These are phyloP conservation scores for Euclidium syriacum DNA, from an alignment of 345 rosid species.

Conservation along the genomic window DNA sequence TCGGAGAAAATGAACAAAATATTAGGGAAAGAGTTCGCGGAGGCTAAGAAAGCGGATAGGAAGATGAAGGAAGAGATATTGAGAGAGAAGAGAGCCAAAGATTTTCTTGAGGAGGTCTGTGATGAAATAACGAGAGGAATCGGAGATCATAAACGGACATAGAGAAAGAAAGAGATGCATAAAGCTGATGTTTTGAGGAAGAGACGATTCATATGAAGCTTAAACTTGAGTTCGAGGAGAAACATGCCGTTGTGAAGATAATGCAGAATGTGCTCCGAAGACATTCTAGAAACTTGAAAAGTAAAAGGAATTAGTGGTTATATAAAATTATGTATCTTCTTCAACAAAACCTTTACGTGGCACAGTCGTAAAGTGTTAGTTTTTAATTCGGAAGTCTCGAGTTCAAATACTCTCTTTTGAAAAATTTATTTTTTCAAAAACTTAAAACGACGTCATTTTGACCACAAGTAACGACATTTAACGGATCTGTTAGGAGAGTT, in stretches of 20 bases:
- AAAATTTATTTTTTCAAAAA: too few species aligned
- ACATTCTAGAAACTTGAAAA: too few species aligned
- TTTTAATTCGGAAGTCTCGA: too few species aligned
- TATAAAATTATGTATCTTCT: too few species aligned
- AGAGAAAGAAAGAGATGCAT: slow-evolving; percentile 91
- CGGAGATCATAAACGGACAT: slow-evolving; percentile 81
- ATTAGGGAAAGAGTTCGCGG: slow-evolving; percentile 66
- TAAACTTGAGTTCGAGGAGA: slow-evolving; percentile 76
- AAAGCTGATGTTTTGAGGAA: slow-evolving; percentile 86
- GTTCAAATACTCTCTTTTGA: too few species aligned
- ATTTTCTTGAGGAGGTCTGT: slow-evolving; percentile 76
- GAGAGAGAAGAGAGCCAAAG: slow-evolving; percentile 78
- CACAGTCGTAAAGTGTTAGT: too few species aligned
- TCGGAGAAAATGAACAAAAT: slow-evolving; percentile 79
- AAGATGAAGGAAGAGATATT: slow-evolving; percentile 50
- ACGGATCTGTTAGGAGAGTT: too few species aligned
- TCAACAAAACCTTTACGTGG: too few species aligned
- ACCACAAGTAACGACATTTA: too few species aligned
- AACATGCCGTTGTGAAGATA: slow-evolving; percentile 67
- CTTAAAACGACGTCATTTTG: too few species aligned
- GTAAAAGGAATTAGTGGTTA: too few species aligned
- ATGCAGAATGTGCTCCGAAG: slow-evolving; percentile 63
- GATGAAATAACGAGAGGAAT: slow-evolving; percentile 77
- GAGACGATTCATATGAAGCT: slow-evolving; percentile 92
- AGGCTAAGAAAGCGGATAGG: slow-evolving; percentile 42